Evolutionary conservation across 768 basidiomycete species (phyloP).

Genomic region (Pisolithus sp.): DNA sequence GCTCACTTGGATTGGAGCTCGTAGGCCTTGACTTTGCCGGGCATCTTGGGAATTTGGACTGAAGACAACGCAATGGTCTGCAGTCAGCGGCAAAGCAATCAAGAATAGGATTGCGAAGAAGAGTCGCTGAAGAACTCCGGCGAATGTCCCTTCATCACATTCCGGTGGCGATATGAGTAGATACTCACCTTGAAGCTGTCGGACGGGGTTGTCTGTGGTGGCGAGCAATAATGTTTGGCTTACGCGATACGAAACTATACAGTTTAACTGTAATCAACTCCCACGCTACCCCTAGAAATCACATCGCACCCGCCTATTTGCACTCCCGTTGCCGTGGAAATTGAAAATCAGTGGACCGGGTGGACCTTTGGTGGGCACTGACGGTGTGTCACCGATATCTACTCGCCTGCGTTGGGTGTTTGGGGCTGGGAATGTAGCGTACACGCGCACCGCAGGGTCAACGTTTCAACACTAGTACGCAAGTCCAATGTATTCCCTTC

Average conservation of each 20-base stretch:
- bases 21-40: conserved; percentile 92
- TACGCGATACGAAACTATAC: conserved; percentile 29
- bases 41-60: conserved; percentile 50
- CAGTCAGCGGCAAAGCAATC: background rate
- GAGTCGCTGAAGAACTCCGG: background rate
- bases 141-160: background rate
- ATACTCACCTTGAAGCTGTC: conserved; percentile 34
- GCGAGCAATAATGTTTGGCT: conserved; percentile 21
- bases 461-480: too few species aligned
- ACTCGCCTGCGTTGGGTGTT: too few species aligned
- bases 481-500: too few species aligned
- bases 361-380: too few species aligned
- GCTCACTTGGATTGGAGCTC: conserved; percentile 93
- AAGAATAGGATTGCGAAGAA: too few species aligned
- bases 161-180: conserved; percentile 1
- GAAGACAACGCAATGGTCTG: conserved; percentile 4
- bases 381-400: too few species aligned
- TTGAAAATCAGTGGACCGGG: too few species aligned
- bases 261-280: conserved; percentile 41
- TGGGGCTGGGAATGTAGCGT: too few species aligned
- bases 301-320: too few species aligned
- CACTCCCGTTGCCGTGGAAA: too few species aligned
- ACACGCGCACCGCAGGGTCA: too few species aligned
- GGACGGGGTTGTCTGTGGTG: conserved; percentile 23
- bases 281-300: conserved; percentile 17